Conservation (phyloP, 2,329 filamentous ascomycete species). For the Scytalidium lignicola region DNA sequence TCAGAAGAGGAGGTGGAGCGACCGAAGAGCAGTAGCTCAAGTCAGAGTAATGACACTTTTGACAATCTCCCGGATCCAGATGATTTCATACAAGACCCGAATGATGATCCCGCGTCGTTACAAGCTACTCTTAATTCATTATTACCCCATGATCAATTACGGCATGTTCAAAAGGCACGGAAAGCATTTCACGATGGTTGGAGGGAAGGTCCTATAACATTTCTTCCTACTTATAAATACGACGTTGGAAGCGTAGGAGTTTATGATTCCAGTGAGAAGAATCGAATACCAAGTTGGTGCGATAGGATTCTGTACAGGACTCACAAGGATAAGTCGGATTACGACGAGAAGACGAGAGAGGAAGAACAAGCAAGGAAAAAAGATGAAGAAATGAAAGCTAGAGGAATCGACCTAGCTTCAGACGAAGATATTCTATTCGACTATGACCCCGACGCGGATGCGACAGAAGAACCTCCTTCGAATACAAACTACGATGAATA, state of each 20-base stretch:
- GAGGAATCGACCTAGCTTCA: conserved; percentile 66
- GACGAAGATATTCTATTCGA: conserved; percentile 83
- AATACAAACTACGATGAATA: conserved; percentile 44
- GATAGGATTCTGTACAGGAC: conserved; percentile 88
- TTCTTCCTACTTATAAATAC: conserved; percentile 96
- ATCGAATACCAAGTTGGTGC: conserved; percentile 90
- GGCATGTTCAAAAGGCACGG: conserved; percentile 64
- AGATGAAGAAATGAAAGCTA: conserved; percentile 80
- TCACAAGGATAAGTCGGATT: conserved; percentile 60
- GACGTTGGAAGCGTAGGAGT: conserved; percentile 88
- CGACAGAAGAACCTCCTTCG: conserved; percentile 38
- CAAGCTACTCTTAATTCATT: conserved; percentile 85
- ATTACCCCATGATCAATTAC: conserved; percentile 84
- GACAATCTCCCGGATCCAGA: conserved; percentile 54
- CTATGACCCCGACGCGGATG: conserved; percentile 80
- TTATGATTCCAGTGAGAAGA: conserved; percentile 95
- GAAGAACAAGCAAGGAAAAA: conserved; percentile 62
- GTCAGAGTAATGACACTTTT: conserved; percentile 17
- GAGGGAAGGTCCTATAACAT: conserved; percentile 81
- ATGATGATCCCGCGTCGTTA: conserved; percentile 76
- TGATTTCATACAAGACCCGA: conserved; percentile 61
- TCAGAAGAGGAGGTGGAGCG: conserved; percentile 27
- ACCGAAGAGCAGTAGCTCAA: conserved; percentile 12
- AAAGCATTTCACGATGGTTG: conserved; percentile 89
- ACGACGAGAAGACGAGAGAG: conserved; percentile 59